phyloP scores from a whole-genome alignment of 148 eudicot genomes.

The Rhododendron mucronatum region DNA sequence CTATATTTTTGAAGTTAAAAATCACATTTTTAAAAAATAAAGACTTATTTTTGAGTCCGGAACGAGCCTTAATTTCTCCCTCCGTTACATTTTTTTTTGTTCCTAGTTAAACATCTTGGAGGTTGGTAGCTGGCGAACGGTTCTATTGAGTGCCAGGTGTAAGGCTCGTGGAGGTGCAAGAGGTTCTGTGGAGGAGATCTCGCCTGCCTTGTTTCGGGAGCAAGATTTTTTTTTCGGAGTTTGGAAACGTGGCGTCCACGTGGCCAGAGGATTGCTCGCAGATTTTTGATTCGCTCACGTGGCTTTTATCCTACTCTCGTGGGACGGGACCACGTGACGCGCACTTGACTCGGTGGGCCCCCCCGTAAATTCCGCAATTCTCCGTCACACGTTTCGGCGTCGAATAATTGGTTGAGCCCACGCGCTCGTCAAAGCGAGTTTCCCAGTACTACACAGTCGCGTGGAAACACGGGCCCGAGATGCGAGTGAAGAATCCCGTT shows the following conservation, averaged over 20 bases:
- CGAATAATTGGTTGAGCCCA: neutral
- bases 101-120: too few relatives aligned
- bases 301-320: neutral
- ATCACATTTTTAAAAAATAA: too few relatives aligned
- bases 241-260: constrained; percentile 8
- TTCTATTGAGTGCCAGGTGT: constrained; percentile 5
- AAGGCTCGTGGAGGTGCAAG: neutral
- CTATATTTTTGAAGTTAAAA: too few relatives aligned
- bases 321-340: neutral
- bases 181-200: constrained; percentile 11
- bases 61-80: neutral
- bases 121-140: neutral
- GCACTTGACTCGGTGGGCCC: neutral
- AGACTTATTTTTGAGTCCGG: too few relatives aligned
- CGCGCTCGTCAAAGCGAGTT: neutral
- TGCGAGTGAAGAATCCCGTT: neutral
- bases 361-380: neutral
- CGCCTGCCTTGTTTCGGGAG: neutral
- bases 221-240: constrained; percentile 8
- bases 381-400: neutral
- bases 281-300: constrained; percentile 15
- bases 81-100: too few relatives aligned
- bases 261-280: neutral
- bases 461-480: neutral
- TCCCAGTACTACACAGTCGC: neutral